Evolutionary conservation across 2,329 filamentous ascomycete genomes (phyloP), one percentile per base, ranked within the genome.

Genomic region (Aspergillus pseudotamarii): DNA sequence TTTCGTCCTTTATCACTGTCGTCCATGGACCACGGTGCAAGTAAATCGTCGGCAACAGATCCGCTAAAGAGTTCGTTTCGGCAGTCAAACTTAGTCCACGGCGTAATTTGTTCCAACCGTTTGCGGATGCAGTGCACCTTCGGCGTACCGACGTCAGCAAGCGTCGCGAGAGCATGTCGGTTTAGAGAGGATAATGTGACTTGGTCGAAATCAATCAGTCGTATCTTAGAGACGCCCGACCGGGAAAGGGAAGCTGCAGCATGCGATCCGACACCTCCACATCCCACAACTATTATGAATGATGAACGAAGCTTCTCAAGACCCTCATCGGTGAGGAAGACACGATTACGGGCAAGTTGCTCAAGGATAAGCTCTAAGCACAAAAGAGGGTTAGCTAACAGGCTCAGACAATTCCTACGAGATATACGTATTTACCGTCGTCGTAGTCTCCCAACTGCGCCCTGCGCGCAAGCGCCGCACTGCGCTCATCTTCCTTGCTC

Each of bases 171-270:
- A 10, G 95, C 93, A 79, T 99, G 95, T n/a, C 95, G 85, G 78
- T 99, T 99, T 60, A 99, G 82, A 3, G 93, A 97, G 67, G 92
- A 96, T 51, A 99, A 84, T 0, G 94, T 96, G 38, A 99, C 94
- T 83, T 99, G 95, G 76, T 99, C 95, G 76, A 99, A 99, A 78
- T 99, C 95, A 69, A 99, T 88, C 43, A 99, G 86, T 1, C 95
- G 89, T 60, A 99, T 85, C 71, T 89, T 90, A n/a, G 91, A 89
- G 50, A 96, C 93, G 36, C 95, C 95, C 0, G 94, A 97, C 34
- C 95, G 89, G 6, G 93, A 91, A 34, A 99, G 87, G 4, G 95
- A 90, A 1, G 94, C 90, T 5, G 90, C 87, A 66, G 92, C 94
- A 81, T 99, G 96, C 8, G 93, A 97, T 53, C 95, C 95, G 6